These are phyloP conservation scores for Hericium erinaceus DNA, from an alignment of 768 basidiomycete species.

Conservation along the genomic window DNA sequence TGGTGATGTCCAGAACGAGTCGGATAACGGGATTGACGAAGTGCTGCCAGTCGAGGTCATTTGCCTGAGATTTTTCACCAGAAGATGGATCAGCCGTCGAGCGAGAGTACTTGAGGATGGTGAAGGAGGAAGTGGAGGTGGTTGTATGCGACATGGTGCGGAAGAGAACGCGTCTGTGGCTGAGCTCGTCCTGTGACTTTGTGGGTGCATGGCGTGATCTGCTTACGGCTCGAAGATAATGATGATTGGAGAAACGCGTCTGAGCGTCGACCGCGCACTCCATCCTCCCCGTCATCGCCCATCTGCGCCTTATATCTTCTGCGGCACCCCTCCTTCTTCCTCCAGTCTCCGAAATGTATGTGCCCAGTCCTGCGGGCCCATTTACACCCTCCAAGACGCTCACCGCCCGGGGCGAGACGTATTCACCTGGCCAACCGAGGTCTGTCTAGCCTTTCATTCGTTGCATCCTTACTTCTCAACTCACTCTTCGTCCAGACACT, in stretches of 20 bases:
- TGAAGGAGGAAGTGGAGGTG: constrained; percentile 47
- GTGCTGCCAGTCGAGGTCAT: constrained; percentile 63
- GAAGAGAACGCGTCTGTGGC: background rate
- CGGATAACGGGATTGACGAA: constrained; percentile 61
- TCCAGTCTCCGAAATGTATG: no score
- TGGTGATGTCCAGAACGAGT: constrained; percentile 52
- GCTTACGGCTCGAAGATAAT: background rate
- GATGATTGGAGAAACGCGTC: background rate
- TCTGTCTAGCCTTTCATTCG: no score
- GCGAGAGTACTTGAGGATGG: constrained; percentile 57
- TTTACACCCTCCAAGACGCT: no score
- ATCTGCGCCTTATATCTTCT: no score
- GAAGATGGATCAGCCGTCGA: constrained; percentile 37
- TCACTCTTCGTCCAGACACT: background rate
- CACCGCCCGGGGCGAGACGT: no score
- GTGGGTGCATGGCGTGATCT: background rate
- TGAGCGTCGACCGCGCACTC: background rate
- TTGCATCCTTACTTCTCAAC: background rate
- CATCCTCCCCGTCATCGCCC: background rate
- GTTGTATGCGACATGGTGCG: constrained; percentile 41
- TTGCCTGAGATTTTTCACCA: constrained; percentile 8
- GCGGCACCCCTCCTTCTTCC: no score
- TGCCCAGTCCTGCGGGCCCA: background rate
- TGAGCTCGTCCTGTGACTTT: background rate
- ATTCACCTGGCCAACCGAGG: no score